Evolutionary conservation across 2,329 filamentous ascomycete genomes (phyloP), one percentile per base, ranked within the genome.

Genomic region (Fusarium sp.): DNA sequence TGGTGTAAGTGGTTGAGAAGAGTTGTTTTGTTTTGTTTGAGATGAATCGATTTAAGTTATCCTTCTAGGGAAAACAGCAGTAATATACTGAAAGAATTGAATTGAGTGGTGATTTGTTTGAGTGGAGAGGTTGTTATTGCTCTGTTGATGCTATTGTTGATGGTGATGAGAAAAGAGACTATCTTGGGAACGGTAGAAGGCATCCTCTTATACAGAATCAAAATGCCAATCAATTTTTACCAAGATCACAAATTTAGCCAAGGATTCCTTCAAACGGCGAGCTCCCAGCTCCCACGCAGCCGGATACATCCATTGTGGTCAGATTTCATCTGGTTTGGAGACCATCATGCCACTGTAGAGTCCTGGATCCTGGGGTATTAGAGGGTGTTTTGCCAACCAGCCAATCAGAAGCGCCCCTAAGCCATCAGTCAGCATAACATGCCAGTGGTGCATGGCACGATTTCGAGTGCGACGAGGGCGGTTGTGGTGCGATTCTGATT

Each of bases 401-500:
- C 73, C 73, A 75, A 75, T 75, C 43, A 50, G 18, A 7, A 16
- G 1, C 3, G 18, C 8, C 5, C 4, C 26, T 39, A 50, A 43
- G 28, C 15, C 15, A 63, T 63, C 54, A 70, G 70, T 74, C 70
- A 75, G 68, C 71, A 73, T 56, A 59, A 57, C 64, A 54, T 44
- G 39, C 48, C 63, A 66, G 70, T 61, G 53, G 52, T 56, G 42
- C 60, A 67, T 75, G 73, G 69, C 59, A 68, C 72, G 73, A 75
- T 75, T 75, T 66, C 53, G 47, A 67, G 39, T 58, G 53, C 48
- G 47, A 46, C 44, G 50, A 43, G 47, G 57, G 49, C 33, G 53
- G 64, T 53, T 57, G 71, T 75, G 71, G 73, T 75, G 73, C 73
- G 46, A 75, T 75, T 64, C 59, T 71, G 54, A 59, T 63, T 68